Conservation (phyloP, 192 early-diverging fungal species). For the Phycomyces nitens region DNA sequence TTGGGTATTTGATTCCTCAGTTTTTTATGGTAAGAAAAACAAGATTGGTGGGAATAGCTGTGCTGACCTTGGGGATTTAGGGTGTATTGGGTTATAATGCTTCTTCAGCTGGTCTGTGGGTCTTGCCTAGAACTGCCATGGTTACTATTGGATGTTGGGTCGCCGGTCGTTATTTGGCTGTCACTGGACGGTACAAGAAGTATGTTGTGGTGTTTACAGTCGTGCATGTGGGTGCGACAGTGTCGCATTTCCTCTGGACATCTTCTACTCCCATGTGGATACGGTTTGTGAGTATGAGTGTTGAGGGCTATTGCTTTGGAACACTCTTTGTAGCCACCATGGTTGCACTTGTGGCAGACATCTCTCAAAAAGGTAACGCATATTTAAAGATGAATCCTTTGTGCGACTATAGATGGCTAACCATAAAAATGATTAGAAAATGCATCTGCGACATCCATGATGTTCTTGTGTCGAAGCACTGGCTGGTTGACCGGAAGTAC, state of each 20-base stretch:
- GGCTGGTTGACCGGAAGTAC: slow-evolving; percentile 54
- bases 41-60: too few relatives aligned
- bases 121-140: slow-evolving; percentile 23
- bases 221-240: slow-evolving; percentile 49
- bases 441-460: slow-evolving; percentile 31
- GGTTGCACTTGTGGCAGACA: slow-evolving; percentile 48
- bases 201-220: slow-evolving; percentile 44
- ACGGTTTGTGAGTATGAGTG: slow-evolving; percentile 35
- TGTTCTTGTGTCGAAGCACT: slow-evolving; percentile 45
- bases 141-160: slow-evolving; percentile 24
- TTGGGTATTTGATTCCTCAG: slow-evolving; percentile 19
- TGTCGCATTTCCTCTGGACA: slow-evolving; percentile 53
- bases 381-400: too few relatives aligned
- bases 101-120: slow-evolving; percentile 33
- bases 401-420: too few relatives aligned
- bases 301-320: slow-evolving; percentile 51
- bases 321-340: slow-evolving; percentile 49
- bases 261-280: slow-evolving; percentile 32
- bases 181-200: slow-evolving; percentile 17
- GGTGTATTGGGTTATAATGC: slow-evolving; percentile 24
- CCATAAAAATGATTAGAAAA: too few relatives aligned
- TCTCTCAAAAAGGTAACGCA: slow-evolving; percentile 45
- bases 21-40: slow-evolving; percentile 22
- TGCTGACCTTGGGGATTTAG: too few relatives aligned
- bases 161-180: slow-evolving; percentile 20